Evolutionary conservation across 1,139 yeast species (phyloP).

Genomic region (Spencermartinsiella ligniputridi): DNA sequence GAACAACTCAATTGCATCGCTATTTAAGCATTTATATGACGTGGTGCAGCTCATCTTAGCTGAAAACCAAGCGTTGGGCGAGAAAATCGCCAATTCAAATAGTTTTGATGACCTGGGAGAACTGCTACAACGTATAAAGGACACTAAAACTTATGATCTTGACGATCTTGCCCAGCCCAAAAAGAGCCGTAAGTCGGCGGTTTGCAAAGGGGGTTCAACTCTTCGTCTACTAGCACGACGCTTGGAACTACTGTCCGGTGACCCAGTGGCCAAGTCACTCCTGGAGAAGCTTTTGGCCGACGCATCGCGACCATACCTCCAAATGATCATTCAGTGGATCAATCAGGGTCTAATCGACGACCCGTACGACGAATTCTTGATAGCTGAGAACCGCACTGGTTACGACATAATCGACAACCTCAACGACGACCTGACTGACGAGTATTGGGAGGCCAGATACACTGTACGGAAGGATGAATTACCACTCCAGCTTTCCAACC

Average conservation of each 20-base stretch:
- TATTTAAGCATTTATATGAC: slow-evolving; percentile 56
- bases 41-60: slow-evolving; percentile 46
- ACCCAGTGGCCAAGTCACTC: slow-evolving; percentile 50
- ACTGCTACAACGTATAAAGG: slow-evolving; percentile 29
- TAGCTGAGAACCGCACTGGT: slow-evolving; percentile 39
- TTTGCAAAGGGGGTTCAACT: slow-evolving; percentile 31
- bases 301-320: slow-evolving; percentile 61
- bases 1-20: slow-evolving; percentile 32
- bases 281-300: slow-evolving; percentile 49
- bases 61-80: slow-evolving; percentile 27
- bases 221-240: slow-evolving; percentile 57
- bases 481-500: slow-evolving; percentile 56
- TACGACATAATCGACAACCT: slow-evolving; percentile 38
- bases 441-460: slow-evolving; percentile 83
- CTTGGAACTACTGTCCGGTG: slow-evolving; percentile 61
- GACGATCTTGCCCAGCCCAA: slow-evolving; percentile 25
- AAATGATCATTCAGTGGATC: slow-evolving; percentile 75
- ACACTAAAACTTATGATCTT: slow-evolving; percentile 22
- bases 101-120: slow-evolving; percentile 28
- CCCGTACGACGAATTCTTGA: slow-evolving; percentile 77
- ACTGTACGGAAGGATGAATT: slow-evolving; percentile 72
- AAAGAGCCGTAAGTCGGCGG: slow-evolving; percentile 16
- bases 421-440: slow-evolving; percentile 49
- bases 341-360: slow-evolving; percentile 70
- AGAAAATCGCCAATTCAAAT: slow-evolving; percentile 19